Percentiles rank a stretch among this genome's conserved stretches.
Conservation (phyloP, 148 eudicot species). For the Rhododendron ovatum region DNA sequence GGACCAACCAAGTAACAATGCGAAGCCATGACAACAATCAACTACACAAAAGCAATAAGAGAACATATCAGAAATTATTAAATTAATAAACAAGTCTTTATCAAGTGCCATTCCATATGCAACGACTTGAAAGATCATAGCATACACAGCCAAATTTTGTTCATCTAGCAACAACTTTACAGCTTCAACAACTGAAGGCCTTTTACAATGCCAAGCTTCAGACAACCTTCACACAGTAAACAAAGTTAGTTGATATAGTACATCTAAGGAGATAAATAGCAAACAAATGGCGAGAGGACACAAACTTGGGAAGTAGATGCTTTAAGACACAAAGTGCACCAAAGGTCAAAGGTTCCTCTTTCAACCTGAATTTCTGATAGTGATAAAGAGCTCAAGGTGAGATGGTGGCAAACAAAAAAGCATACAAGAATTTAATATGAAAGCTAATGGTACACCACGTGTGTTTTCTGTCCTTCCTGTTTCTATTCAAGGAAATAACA, state of each 20-base stretch:
- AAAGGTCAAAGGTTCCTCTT: too few relatives aligned
- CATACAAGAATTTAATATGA: neutral
- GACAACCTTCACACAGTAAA: slow-evolving; percentile 51
- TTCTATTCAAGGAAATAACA: neutral
- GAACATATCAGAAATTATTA: slow-evolving; percentile 7
- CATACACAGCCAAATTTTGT: too few relatives aligned
- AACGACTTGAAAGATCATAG: neutral
- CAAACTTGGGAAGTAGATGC: too few relatives aligned
- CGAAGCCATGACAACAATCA: slow-evolving; percentile 96
- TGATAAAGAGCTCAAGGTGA: too few relatives aligned
- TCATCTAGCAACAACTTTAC: too few relatives aligned
- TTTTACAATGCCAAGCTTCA: slow-evolving; percentile 62
- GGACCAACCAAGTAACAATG: slow-evolving; percentile 95
- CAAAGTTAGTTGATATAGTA: slow-evolving; percentile 12
- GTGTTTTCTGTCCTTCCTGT: neutral
- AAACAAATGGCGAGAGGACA: slow-evolving; percentile 9
- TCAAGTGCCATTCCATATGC: slow-evolving; percentile 3
- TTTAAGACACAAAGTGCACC: too few relatives aligned
- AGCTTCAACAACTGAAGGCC: too few relatives aligned
- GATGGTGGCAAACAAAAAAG: neutral
- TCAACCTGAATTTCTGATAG: too few relatives aligned
- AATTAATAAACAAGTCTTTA: neutral
- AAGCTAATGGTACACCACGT: neutral
- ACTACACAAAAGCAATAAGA: slow-evolving; percentile 39
- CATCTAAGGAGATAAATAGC: slow-evolving; percentile 9